These are phyloP conservation scores for Pisolithus microcarpus DNA, from an alignment of 768 basidiomycete species.

Conservation along the genomic window DNA sequence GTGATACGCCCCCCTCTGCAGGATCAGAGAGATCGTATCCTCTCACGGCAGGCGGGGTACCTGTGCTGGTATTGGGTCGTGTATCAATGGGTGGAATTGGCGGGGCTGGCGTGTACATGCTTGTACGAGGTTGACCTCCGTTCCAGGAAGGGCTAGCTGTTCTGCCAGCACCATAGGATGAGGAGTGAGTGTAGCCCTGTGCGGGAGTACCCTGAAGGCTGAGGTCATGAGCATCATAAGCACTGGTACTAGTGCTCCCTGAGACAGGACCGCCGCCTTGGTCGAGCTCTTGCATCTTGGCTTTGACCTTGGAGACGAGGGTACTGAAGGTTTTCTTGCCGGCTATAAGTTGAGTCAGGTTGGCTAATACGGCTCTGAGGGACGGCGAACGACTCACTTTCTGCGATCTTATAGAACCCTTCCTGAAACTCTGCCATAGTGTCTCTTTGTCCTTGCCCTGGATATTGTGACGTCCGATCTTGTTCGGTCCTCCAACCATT, in stretches of 20 bases:
- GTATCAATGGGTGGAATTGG: constrained; percentile 5
- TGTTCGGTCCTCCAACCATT: neutral
- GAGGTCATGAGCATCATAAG: neutral
- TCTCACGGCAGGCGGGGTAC: constrained; percentile 24
- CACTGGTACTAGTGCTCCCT: neutral
- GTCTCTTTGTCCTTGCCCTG: constrained; percentile 33
- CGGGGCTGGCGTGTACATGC: constrained; percentile 11
- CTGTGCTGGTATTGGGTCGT: constrained; percentile 22
- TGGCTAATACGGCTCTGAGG: neutral
- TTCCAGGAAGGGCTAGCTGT: constrained; percentile 5
- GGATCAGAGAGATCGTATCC: constrained; percentile 23
- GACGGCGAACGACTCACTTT: constrained; percentile 44
- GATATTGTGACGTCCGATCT: constrained; percentile 9
- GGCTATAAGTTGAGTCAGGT: constrained; percentile 30
- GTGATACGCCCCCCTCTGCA: constrained; percentile 9
- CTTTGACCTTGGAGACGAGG: constrained; percentile 69
- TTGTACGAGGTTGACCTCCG: constrained; percentile 8
- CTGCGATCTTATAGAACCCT: constrained; percentile 69
- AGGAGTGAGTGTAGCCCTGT: neutral
- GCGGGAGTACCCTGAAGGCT: neutral
- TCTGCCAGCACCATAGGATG: neutral
- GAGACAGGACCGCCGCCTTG: constrained; percentile 28
- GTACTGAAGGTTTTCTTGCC: constrained; percentile 75
- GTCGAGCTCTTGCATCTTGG: constrained; percentile 79
- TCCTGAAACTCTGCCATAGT: constrained; percentile 66